Evolutionary conservation across 495 filamentous ascomycete genomes (phyloP), one percentile per base, ranked within the genome.

Genomic region (Penicillium robsamsonii): DNA sequence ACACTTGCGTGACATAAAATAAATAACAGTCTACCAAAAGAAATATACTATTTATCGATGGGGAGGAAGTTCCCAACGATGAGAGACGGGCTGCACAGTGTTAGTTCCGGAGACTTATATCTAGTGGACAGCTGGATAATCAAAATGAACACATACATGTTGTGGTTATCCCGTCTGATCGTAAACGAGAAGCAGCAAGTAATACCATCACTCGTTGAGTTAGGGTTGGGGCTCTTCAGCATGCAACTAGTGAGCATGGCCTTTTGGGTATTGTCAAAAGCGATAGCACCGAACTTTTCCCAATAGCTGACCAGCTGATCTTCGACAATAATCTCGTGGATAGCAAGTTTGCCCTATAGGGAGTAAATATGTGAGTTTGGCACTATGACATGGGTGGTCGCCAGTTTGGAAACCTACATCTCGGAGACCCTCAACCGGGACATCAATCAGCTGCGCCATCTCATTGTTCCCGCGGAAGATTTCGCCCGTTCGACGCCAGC

Each of bases 211-310:
- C 86, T 80, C 47, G 84, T 81, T 15, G 84, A 84, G 57, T 81
- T 84, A 29, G 87, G 81, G 58, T 89, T 83, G 11, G 92, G 94
- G 62, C 86, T 93, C 70, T 95, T 96, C 61, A 99, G 75, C 13
- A 88, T 87, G 64, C 94, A 99, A 63, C 88, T 92, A 29, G 95
- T 97, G 59, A 97, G 78, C 76, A 99, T 93, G 13, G 93, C 93
- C 72, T 97, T 97, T 71, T 97, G 94, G n/a, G 82, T 85, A 52
- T 84, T 85, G 68, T 99, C 94, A 65, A 99, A 99, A 20, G 95
- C 94, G 64, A 99, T 97, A n/a, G 89, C 90, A 15, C 92, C 92
- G 66, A 97, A 97, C 64, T 97, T 96, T 73, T 99, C 93, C 94
- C 94, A 99, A 65, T 99, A 99, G 70, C 88, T 88, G 58, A 97